Evolutionary conservation across 2,329 filamentous ascomycete genomes (phyloP), one percentile per base, ranked within the genome.

Genomic region (Lasiodiplodia gonubiensis): DNA sequence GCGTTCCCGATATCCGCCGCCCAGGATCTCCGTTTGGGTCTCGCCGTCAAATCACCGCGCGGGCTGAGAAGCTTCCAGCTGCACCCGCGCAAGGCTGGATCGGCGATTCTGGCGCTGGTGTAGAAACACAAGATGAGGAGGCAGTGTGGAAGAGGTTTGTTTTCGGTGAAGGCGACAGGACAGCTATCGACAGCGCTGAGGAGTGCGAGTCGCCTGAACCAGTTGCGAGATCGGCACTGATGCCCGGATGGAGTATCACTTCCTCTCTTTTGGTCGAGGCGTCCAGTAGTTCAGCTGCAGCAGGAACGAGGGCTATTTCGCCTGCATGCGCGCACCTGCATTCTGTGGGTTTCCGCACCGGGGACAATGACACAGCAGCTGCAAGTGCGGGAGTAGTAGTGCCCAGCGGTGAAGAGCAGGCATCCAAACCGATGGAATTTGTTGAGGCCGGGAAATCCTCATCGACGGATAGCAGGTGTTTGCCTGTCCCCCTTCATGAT

Each of bases 81-180:
- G 35, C 33, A 25, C 23, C 25, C 30, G 23, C 65, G 55, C 46
- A 67, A 39, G 64, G 53, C 42, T 57, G 35, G 54, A 67, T 67
- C 65, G 59, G 37, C 49, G 66, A 64, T 48, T 25, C 59, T 48
- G 66, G 49, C 35, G 42, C 46, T n/a, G 57, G 27, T 35, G 68
- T 21, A 46, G n/a, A 46, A 10, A n/a, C 2, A 46, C 18, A 66
- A 18, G 67, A 67, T 14, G 70, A 72, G 49, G 76, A 78, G 59
- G 67, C 68, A 59, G 65, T 76, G 39, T 80, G 78, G 78, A 75
- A 69, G 70, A 71, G 65, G 14, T 77, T 78, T 52, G 74, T 77
- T 30, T 74, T 78, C 53, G 74, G 72, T 23, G 71, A 70, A 49
- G 71, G 73, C 33, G 37, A 68, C 42, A 14, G 27, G 18, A 11